Evolutionary conservation across 108 stramenopile species (phyloP), one percentile per base, ranked within the genome.

Genomic region (Cyclostephanos invisitatus): DNA sequence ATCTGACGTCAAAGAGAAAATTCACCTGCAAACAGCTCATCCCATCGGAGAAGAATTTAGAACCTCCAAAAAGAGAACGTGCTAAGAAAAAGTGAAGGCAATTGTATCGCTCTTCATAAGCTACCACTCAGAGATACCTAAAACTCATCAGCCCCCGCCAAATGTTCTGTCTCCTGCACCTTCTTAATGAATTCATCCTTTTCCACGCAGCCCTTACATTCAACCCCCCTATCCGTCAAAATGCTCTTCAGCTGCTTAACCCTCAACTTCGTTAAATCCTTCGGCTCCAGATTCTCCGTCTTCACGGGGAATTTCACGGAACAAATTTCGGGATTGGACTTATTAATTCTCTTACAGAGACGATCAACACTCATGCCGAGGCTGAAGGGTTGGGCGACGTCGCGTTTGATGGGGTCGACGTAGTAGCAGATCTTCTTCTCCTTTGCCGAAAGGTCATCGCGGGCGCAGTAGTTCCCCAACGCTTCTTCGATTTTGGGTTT

Each of bases 341-440:
- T 93, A 68, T 85, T 90, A 62, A 96, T 91, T 53, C 93, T 83
- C 72, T 96, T 73, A 68, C 92, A 94, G 22, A 96, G 74, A 68
- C 96, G 97, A n/a, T 90, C 69, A 48, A 92, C 90, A 28, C 92
- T 61, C 96, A 98, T 96, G 9, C 98, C 97, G 28, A 96, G 80
- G 17, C 86, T 86, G 75, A 97, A 97, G 5, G 97, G 96, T 72
- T 98, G 97, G 7, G 96, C 94, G 8, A 98, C 86, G 68, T 94
- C 94, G 20, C 95, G 87, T 82, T 98, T 98, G 83, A 99, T 97
- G 44, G 99, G 98, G 74, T 91, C 85, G 68, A 99, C 85, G 85
- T 95, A 98, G 81, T 99, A 99, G 74, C 99, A 99, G 69, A 99
- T 96, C 82, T 98, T 99, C 77, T 89, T 90, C 80, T 99, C 97